Conservation (phyloP, 2,329 filamentous ascomycete genomes). For the Xylaria sp. region DNA sequence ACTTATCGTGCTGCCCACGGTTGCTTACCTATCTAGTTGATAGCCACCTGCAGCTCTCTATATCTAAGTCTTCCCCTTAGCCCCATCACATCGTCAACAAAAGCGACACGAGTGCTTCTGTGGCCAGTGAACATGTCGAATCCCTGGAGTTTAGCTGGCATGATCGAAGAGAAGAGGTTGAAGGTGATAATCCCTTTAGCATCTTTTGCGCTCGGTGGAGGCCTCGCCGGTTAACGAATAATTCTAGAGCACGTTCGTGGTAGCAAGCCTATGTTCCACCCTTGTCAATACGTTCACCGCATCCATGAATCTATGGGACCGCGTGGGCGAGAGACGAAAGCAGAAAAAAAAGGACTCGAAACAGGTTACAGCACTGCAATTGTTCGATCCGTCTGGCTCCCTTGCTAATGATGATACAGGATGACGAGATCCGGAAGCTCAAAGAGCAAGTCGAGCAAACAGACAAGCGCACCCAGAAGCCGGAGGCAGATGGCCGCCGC, state of each 20-base stretch:
- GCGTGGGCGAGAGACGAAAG: conserved; percentile 48
- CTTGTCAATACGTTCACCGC: conserved; percentile 54
- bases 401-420: conserved; percentile 36
- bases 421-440: conserved; percentile 34
- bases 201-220: neutral
- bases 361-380: conserved; percentile 41
- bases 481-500: neutral
- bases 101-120: neutral
- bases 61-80: neutral
- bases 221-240: neutral
- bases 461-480: conserved; percentile 25
- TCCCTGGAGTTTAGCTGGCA: conserved; percentile 43
- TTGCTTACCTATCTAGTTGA: neutral
- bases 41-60: neutral
- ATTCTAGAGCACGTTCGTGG: conserved; percentile 53
- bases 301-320: conserved; percentile 53
- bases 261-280: conserved; percentile 55
- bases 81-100: neutral
- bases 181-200: conserved; percentile 42
- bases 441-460: conserved; percentile 37
- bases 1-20: neutral
- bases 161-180: conserved; percentile 53
- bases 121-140: conserved; percentile 29
- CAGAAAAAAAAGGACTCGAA: conserved; percentile 50
- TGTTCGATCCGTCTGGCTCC: neutral